Evolutionary conservation across 805 yeast species (phyloP).

Genomic region (Grigorovia humatica): DNA sequence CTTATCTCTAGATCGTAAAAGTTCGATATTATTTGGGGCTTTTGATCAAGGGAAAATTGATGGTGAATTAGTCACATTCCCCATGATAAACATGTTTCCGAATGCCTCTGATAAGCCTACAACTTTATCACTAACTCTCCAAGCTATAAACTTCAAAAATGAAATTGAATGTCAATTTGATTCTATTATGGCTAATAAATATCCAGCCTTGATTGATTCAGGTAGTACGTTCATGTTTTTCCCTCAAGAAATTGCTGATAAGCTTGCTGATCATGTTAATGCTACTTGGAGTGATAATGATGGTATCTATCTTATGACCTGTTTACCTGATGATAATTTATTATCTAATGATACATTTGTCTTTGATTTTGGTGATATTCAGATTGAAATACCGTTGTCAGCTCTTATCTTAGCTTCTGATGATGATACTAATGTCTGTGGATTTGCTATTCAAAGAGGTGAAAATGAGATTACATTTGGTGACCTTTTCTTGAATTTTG

Average conservation of each 20-base stretch:
- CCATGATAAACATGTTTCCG: constrained; percentile 36
- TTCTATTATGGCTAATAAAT: constrained; percentile 15
- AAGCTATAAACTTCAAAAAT: constrained; percentile 27
- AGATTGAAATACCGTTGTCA: constrained; percentile 39
- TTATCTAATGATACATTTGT: constrained; percentile 7
- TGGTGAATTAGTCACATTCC: constrained; percentile 39
- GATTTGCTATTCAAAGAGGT: constrained; percentile 31
- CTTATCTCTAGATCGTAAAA: constrained; percentile 39
- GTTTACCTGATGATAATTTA: constrained; percentile 25
- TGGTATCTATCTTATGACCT: constrained; percentile 34
- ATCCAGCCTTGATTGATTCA: constrained; percentile 42
- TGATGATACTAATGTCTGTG: constrained; percentile 30
- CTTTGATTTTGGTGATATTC: constrained; percentile 50
- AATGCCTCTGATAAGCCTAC: constrained; percentile 22
- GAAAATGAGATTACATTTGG: constrained; percentile 37
- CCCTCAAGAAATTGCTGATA: constrained; percentile 30
- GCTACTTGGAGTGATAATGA: constrained; percentile 30
- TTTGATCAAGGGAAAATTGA: constrained; percentile 44
- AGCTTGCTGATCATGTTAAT: constrained; percentile 22
- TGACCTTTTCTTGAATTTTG: constrained; percentile 41
- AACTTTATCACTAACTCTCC: constrained; percentile 40
- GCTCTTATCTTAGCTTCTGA: constrained; percentile 24
- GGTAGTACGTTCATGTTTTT: constrained; percentile 45
- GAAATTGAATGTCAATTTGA: constrained; percentile 10
- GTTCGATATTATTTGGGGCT: constrained; percentile 55